phyloP scores from a whole-genome alignment of 495 filamentous ascomycete genomes.

The Trichoderma asperelloides region DNA sequence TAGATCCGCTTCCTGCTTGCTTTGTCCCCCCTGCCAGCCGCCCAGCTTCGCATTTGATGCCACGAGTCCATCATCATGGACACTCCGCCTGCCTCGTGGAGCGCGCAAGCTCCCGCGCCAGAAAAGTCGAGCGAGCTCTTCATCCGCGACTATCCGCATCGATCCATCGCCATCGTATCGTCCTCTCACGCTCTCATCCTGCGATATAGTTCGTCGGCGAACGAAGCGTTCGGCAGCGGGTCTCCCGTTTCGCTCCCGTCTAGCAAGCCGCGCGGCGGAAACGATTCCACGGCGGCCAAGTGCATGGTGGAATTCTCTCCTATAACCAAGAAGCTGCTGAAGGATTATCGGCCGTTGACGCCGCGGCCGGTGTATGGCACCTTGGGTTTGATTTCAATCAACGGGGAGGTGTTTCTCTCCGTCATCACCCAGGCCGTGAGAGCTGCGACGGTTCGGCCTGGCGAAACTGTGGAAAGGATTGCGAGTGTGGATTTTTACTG shows the following conservation, averaged over 20 bases:
- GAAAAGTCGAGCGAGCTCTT: conserved; percentile 48
- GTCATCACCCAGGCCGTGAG: conserved; percentile 71
- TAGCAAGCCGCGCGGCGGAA: conserved; percentile 31
- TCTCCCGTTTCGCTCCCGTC: conserved; percentile 40
- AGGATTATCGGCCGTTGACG: conserved; percentile 63
- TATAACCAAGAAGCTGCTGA: conserved; percentile 54
- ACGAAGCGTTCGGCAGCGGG: conserved; percentile 34
- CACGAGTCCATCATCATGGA: conserved; percentile 19
- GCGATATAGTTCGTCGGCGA: conserved; percentile 55
- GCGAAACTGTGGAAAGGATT: conserved; percentile 82
- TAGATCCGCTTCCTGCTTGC: conserved; percentile 1
- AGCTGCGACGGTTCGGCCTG: conserved; percentile 75
- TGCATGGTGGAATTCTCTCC: conserved; percentile 84
- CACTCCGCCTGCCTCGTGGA: conserved; percentile 22
- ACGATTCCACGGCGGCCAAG: conserved; percentile 30
- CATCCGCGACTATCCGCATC: conserved; percentile 69
- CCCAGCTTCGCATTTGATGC: conserved; percentile 19
- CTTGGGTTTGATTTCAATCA: conserved; percentile 78
- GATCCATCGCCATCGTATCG: conserved; percentile 77
- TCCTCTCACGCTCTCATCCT: conserved; percentile 74
- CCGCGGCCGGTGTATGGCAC: conserved; percentile 76
- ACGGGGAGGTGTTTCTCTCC: conserved; percentile 81
- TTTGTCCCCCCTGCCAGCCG: neutral
- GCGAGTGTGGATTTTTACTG: conserved; percentile 87
- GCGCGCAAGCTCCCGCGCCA: conserved; percentile 16